Evolutionary conservation across 441 rosid species (phyloP).

Genomic region (Erodium moschatum): DNA sequence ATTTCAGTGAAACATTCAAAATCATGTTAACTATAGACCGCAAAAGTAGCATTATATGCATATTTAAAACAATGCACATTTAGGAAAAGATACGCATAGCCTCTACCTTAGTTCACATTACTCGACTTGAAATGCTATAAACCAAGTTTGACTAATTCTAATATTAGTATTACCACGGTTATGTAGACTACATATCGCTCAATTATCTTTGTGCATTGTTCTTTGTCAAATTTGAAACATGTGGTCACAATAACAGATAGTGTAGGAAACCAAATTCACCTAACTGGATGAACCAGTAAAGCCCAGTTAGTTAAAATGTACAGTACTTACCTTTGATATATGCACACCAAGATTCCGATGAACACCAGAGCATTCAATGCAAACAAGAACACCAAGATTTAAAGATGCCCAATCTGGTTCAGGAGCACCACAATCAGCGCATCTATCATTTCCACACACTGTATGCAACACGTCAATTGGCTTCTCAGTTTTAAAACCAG

Average conservation of each 20-base stretch:
- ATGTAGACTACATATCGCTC: not conserved
- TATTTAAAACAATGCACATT: not conserved
- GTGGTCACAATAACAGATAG: too few relatives aligned
- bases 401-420: conserved; percentile 99
- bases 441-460: conserved; percentile 76
- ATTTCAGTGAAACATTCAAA: not conserved
- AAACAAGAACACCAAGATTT: conserved; percentile 84
- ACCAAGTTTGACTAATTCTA: not conserved
- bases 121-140: not conserved
- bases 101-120: not conserved
- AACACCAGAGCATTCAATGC: conserved; percentile 93
- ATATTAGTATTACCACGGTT: not conserved
- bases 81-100: not conserved
- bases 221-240: not conserved
- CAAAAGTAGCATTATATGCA: not conserved
- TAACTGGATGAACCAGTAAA: not conserved
- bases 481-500: conserved; percentile 44
- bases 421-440: conserved; percentile 94
- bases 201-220: not conserved
- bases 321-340: conserved; percentile 65
- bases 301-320: not conserved
- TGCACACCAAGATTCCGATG: conserved; percentile 99
- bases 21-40: not conserved
- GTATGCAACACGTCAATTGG: conserved; percentile 67
- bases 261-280: conserved; percentile 1